phyloP scores from a whole-genome alignment of 2,329 filamentous ascomycete species.

The Xylaria sp. region DNA sequence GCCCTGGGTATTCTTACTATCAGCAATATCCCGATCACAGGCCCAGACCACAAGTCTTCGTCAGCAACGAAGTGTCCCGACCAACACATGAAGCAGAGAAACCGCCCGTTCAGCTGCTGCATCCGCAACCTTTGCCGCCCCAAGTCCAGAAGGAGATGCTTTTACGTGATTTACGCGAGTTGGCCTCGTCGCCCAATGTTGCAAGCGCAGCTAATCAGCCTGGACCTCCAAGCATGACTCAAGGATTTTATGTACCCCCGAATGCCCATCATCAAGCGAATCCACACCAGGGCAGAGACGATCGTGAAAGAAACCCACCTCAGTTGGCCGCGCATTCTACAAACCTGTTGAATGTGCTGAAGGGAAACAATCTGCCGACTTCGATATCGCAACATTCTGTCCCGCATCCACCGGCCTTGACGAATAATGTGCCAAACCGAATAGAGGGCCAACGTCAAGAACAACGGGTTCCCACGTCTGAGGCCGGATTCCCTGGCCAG shows the following conservation, averaged over 20 bases:
- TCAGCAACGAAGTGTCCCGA: conserved; percentile 39
- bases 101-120: conserved; percentile 51
- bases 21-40: conserved; percentile 39
- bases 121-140: conserved; percentile 64
- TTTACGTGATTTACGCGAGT: conserved; percentile 53
- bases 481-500: conserved; percentile 32
- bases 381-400: conserved; percentile 32
- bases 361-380: conserved; percentile 48
- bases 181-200: conserved; percentile 50
- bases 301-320: conserved; percentile 28
- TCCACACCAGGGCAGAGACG: conserved; percentile 34
- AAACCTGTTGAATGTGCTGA: conserved; percentile 56
- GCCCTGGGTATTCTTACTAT: conserved; percentile 38
- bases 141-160: conserved; percentile 66
- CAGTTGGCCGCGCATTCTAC: conserved; percentile 45
- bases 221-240: conserved; percentile 34
- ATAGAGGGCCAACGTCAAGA: conserved; percentile 32
- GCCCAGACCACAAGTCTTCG: conserved; percentile 44
- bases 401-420: conserved; percentile 30
- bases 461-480: conserved; percentile 29
- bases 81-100: conserved; percentile 47
- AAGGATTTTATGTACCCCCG: conserved; percentile 38
- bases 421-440: conserved; percentile 19
- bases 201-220: conserved; percentile 38
- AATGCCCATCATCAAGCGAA: conserved; percentile 37